Base-by-base conservation (phyloP, 208 protist species). In the Herpetomonas samuelpessoai region DNA sequence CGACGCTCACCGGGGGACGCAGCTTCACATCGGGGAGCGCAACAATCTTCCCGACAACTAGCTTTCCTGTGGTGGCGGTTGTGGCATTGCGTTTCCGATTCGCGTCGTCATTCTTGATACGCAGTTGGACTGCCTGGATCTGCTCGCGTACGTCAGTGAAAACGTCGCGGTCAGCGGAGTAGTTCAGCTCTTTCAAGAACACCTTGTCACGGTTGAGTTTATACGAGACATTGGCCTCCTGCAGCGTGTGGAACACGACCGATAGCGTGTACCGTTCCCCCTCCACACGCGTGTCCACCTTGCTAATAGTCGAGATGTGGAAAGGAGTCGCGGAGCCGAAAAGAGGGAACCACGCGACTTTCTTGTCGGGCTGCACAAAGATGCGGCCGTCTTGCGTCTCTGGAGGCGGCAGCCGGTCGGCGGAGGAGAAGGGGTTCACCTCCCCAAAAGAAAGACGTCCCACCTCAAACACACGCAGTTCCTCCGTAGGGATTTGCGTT, bases 281-380 rank as follows among this genome's bases (percentile, higher is more conserved):
- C 58, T 98, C 91, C 28, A 79, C 65, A 35, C 81, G 81, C 31
- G 97, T 83, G 12, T 90, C 85, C 14, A 96, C 89, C 63, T 92
- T 97, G 72, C 91, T 98, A 55, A 99, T 97, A 0, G 93, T 97
- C 2, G 78, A 68, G n/a, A 98, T 83, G 67, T 99, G 98, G 60
- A 99, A 98, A 18, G 97, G 94, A 6, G 96, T 83, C 3, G 86
- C 24, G 6, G 74, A 52, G 14, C 96, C 97, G 49, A 81, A 96
- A 21, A 99, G 83, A 22, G 97, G 98, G 6, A 99, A 69, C 51
- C 98, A 86, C n/a, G 95, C 70, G 14, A 96, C 66, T 30, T 97
- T 88, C 39, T 85, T 81, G 39, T 88, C 88, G 1, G 53, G 26
- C 57, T 98, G 91, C 19, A 99, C 87, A 27, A 70, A 82, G 26